A percentile compares a stretch with the other conserved stretches of the same genome.
These are phyloP conservation scores for Paramecium tetraurelia DNA, from an alignment of 73 alveolate species.

Conservation along the genomic window DNA sequence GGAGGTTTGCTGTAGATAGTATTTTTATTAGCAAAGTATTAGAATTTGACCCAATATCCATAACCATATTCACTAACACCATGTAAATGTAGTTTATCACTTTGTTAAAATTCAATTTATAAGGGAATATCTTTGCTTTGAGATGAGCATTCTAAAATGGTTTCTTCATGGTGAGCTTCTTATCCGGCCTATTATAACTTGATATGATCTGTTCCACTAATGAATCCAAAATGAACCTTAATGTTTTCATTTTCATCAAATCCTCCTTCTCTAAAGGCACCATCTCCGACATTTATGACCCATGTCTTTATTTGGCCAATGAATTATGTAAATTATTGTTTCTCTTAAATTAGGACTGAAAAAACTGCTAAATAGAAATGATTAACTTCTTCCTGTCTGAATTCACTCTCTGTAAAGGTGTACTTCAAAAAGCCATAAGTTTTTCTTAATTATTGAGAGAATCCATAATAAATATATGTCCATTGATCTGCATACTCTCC, in stretches of 20 bases:
- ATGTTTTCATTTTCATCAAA: slow-evolving; percentile 34
- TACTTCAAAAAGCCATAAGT: slow-evolving; percentile 6
- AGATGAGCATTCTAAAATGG: slow-evolving; percentile 6
- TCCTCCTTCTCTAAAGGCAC: slow-evolving; percentile 30
- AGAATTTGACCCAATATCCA: slow-evolving; percentile 35
- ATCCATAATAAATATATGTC: slow-evolving; percentile 38
- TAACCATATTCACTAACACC: slow-evolving; percentile 42
- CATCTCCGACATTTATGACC: slow-evolving; percentile 48
- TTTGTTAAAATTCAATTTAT: slow-evolving; percentile 27
- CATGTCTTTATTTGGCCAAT: not conserved
- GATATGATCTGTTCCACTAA: slow-evolving; percentile 35
- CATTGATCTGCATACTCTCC: slow-evolving; percentile 41
- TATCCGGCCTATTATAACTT: slow-evolving; percentile 34
- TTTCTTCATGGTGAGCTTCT: slow-evolving; percentile 49
- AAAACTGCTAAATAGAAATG: slow-evolving; percentile 37
- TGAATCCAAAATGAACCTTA: slow-evolving; percentile 25
- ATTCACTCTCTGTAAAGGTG: slow-evolving; percentile 1
- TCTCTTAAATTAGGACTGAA: not conserved
- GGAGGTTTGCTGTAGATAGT: not conserved
- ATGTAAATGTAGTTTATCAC: slow-evolving; percentile 17
- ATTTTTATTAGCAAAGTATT: not conserved
- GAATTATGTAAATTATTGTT: not conserved
- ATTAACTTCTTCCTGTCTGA: not conserved
- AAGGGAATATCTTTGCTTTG: slow-evolving; percentile 9
- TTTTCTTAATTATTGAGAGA: not conserved